Evolutionary conservation across 345 rosid species (phyloP), one percentile per base, ranked within the genome.

Genomic region (Arabidopsis thaliana): DNA sequence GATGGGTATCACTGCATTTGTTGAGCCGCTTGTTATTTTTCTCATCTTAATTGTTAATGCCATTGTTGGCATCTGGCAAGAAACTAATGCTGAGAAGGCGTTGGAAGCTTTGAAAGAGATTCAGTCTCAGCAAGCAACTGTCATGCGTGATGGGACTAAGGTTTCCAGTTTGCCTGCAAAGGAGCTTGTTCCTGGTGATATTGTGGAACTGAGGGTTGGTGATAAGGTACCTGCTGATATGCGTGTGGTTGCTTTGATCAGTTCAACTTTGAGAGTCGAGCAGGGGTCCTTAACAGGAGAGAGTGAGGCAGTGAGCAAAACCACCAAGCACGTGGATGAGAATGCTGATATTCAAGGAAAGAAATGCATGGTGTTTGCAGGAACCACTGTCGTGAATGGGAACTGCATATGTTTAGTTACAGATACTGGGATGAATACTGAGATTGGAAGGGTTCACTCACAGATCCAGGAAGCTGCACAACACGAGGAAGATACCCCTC

Each of bases 211-310:
- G 45, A 79, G 83, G 70, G 97, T 91, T 41, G 98, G 98, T 59
- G 96, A 93, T 79, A 93, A 93, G 79, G 91, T 88, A 22, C 93
- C 98, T 68, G 96, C 98, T 0, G 96, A 93, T 85, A 89, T 91
- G 98, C 82, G 96, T 38, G 37, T 88, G 48, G 16, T 88, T 78
- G 79, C 76, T 61, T 81, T 86, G 83, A 77, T 85, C 67, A 94
- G 96, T 84, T 94, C 98, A 4, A 94, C 97, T 0, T 58, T 89
- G 23, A 86, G 97, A 75, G 51, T 89, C 40, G 98, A 94, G 83
- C 95, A 94, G 89, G 82, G 97, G 5, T 94, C 98, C 0, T 83
- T 94, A 80, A 91, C 97, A 0, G 98, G 98, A 59, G 98, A 94
- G 88, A 87, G 94, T 67, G 97, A 91, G 74, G 94, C 98, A 1